A percentile compares a stretch with the other conserved stretches of the same genome.
phyloP scores from a whole-genome alignment of 805 yeast genomes.

The Metschnikowia cubensis region DNA sequence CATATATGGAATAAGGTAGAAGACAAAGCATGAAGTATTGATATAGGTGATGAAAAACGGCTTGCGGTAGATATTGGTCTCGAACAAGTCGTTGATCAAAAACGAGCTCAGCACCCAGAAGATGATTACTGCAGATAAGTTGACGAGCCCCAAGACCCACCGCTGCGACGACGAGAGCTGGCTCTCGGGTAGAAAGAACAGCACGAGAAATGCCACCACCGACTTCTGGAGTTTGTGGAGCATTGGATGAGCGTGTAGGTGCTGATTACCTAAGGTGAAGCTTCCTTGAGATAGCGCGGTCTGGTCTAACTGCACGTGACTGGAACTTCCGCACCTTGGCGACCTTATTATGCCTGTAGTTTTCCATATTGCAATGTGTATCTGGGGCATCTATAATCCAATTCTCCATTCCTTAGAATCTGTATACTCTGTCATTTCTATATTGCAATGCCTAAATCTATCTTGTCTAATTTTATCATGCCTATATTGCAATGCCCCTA shows the following conservation, averaged over 20 bases:
- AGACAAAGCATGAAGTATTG: conserved; percentile 78
- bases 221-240: conserved; percentile 13
- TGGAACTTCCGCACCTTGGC: background rate
- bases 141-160: conserved; percentile 77
- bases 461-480: too few relatives aligned
- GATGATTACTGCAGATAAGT: conserved; percentile 70
- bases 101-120: conserved; percentile 93
- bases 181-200: conserved; percentile 16
- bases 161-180: conserved; percentile 31
- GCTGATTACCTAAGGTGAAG: background rate
- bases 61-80: conserved; percentile 66
- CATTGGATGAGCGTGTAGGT: conserved; percentile 5
- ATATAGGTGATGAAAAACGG: conserved; percentile 91
- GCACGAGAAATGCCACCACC: conserved; percentile 11
- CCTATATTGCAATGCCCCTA: too few relatives aligned
- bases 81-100: conserved; percentile 72
- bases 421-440: too few relatives aligned
- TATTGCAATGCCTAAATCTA: too few relatives aligned
- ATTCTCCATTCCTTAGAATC: too few relatives aligned
- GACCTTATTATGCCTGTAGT: too few relatives aligned
- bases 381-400: too few relatives aligned
- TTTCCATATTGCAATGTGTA: too few relatives aligned
- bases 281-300: background rate
- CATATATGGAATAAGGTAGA: conserved; percentile 67
- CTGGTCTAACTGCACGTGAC: background rate